phyloP scores from a whole-genome alignment of 306 rosid species.

The Prinsepia uniflora region DNA sequence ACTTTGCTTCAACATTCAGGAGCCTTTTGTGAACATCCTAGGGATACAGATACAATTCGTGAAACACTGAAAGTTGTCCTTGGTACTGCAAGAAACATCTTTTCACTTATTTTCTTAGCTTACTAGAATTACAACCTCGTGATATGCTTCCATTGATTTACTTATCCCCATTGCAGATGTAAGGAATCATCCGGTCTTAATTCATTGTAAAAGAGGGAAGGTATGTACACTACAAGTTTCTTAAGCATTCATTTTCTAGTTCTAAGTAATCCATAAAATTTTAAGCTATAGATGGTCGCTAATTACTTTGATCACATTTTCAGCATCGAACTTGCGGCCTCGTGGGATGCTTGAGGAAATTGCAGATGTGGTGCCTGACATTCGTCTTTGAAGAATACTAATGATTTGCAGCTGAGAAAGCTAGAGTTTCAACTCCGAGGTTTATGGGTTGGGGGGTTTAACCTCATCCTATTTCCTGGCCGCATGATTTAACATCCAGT shows the following conservation, averaged over 20 bases:
- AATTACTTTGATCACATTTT: slow-evolving; percentile 9
- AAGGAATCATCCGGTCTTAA: slow-evolving; percentile 88
- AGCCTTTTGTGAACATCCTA: slow-evolving; percentile 92
- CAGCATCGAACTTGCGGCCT: slow-evolving; percentile 99
- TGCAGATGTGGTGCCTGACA: slow-evolving; percentile 91
- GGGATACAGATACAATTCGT: slow-evolving; percentile 77
- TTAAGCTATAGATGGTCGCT: slow-evolving; percentile 14
- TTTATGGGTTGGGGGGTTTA: slow-evolving; percentile 83
- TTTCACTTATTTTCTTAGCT: slow-evolving; percentile 5
- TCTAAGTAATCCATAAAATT: slow-evolving; percentile 3
- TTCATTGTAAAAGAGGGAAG: slow-evolving; percentile 97
- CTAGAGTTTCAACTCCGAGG: slow-evolving; percentile 92
- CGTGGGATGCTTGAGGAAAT: slow-evolving; percentile 92
- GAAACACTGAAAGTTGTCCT: slow-evolving; percentile 90
- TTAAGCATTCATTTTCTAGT: background rate
- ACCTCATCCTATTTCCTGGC: too few relatives aligned
- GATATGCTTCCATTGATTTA: slow-evolving; percentile 22
- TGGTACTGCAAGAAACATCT: slow-evolving; percentile 43
- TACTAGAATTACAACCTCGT: background rate
- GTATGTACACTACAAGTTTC: slow-evolving; percentile 30
- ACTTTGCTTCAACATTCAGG: slow-evolving; percentile 46
- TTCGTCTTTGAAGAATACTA: slow-evolving; percentile 90
- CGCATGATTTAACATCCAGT: too few relatives aligned
- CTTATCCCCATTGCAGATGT: slow-evolving; percentile 51
- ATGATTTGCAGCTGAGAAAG: slow-evolving; percentile 94